Conservation (phyloP, 371 early-diverging fungal species). For the Mortierella sp. region DNA sequence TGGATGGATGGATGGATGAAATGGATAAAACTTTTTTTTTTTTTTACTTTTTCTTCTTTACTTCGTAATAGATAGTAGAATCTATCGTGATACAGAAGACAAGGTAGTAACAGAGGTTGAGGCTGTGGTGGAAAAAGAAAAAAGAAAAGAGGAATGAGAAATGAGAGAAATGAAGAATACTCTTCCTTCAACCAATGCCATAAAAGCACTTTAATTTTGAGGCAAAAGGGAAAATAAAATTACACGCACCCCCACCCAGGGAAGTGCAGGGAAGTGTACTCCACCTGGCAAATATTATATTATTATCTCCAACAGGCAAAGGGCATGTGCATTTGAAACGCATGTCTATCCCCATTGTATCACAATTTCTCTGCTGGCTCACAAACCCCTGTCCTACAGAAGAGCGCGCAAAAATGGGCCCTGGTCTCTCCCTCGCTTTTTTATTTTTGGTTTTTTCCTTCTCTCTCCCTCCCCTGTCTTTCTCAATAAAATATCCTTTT, state of each 20-base stretch:
- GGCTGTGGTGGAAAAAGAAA: background rate
- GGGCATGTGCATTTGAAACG: no score
- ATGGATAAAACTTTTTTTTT: no score
- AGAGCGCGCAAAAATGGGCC: background rate
- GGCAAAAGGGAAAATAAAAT: no score
- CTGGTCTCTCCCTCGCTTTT: background rate
- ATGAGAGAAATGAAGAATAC: background rate
- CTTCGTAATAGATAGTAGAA: no score
- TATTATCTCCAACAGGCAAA: background rate
- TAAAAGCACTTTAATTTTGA: no score
- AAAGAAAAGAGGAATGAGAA: background rate
- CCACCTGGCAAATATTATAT: background rate
- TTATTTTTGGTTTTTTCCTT: background rate
- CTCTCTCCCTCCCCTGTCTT: no score
- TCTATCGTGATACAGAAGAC: no score
- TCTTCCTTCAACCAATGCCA: background rate
- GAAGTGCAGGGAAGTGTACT: background rate
- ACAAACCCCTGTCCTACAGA: constrained; percentile 2
- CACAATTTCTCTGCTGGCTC: background rate
- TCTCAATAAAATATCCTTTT: no score
- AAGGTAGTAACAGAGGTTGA: no score
- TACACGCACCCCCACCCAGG: no score
- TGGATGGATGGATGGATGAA: no score
- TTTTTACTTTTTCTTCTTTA: no score
- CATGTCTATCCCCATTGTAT: background rate